Evolutionary conservation across 768 basidiomycete species (phyloP).

Genomic region (Leccinum disarticulatum): DNA sequence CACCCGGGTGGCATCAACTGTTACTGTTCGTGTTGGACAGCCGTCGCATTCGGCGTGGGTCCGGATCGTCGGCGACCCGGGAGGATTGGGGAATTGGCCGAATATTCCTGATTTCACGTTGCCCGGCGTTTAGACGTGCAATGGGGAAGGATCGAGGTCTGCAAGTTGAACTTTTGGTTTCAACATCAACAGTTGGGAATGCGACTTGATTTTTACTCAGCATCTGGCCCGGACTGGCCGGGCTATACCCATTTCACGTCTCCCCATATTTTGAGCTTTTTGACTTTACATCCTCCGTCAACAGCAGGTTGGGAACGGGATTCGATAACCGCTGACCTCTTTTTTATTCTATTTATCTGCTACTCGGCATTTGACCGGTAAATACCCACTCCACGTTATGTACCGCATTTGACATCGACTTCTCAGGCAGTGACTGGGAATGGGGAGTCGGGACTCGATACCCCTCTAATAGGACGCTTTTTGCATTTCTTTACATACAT

Average conservation of each 20-base stretch:
- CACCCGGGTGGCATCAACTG: constrained; percentile 76
- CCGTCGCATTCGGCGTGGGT: constrained; percentile 76
- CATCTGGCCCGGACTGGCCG: no score
- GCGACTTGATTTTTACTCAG: no score
- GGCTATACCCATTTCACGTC: not conserved
- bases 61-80: constrained; percentile 78
- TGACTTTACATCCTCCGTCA: not conserved
- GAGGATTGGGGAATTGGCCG: constrained; percentile 63
- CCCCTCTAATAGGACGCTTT: not conserved
- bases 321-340: no score
- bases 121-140: constrained; percentile 50
- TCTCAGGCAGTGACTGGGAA: no score
- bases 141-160: no score
- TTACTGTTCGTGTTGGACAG: constrained; percentile 61
- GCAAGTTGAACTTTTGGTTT: no score
- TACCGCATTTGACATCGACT: no score
- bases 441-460: not conserved
- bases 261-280: not conserved
- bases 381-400: no score
- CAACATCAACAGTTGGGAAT: no score
- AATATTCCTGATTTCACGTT: constrained; percentile 61
- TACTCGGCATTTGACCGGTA: not conserved
- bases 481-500: no score
- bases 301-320: not conserved
- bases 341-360: not conserved